phyloP scores from a whole-genome alignment of 2,329 filamentous ascomycete genomes.

The Paraconiothyrium brasiliense region DNA sequence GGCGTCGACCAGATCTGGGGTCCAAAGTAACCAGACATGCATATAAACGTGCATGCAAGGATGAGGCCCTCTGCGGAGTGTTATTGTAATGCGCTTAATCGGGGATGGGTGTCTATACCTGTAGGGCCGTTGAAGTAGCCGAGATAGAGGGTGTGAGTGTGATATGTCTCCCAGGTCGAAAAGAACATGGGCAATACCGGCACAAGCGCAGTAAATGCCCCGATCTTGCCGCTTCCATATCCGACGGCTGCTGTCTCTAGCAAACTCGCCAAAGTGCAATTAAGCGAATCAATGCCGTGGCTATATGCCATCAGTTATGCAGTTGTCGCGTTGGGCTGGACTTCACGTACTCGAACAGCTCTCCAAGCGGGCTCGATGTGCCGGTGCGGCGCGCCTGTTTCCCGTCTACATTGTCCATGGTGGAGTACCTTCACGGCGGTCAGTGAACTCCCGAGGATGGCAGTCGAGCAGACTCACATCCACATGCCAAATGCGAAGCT shows the following conservation, averaged over 20 bases:
- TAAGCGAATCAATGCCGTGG: constrained; percentile 97
- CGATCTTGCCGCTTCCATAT: constrained; percentile 81
- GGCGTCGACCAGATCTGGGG: constrained; percentile 85
- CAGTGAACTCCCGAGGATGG: constrained; percentile 18
- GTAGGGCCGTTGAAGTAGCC: constrained; percentile 98
- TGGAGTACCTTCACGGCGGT: constrained; percentile 72
- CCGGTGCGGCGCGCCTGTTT: constrained; percentile 96
- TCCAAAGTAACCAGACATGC: constrained; percentile 85
- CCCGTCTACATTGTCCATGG: constrained; percentile 98
- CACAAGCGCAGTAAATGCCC: constrained; percentile 89
- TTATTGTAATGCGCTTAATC: constrained; percentile 21
- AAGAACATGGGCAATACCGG: constrained; percentile 99
- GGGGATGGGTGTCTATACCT: constrained; percentile 38
- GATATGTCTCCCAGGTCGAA: constrained; percentile 99
- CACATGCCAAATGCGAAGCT: constrained; percentile 95
- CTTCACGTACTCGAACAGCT: constrained; percentile 82
- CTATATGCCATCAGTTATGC: constrained; percentile 49
- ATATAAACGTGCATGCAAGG: constrained; percentile 86
- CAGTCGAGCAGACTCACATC: constrained; percentile 68
- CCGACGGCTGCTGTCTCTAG: constrained; percentile 94
- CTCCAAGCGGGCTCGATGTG: constrained; percentile 91
- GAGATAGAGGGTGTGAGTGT: constrained; percentile 95
- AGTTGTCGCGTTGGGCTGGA: constrained; percentile 33
- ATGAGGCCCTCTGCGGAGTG: constrained; percentile 76
- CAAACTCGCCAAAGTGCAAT: constrained; percentile 92